Conservation (phyloP, 2,329 filamentous ascomycete species). For the Erysiphe neolycopersici region DNA sequence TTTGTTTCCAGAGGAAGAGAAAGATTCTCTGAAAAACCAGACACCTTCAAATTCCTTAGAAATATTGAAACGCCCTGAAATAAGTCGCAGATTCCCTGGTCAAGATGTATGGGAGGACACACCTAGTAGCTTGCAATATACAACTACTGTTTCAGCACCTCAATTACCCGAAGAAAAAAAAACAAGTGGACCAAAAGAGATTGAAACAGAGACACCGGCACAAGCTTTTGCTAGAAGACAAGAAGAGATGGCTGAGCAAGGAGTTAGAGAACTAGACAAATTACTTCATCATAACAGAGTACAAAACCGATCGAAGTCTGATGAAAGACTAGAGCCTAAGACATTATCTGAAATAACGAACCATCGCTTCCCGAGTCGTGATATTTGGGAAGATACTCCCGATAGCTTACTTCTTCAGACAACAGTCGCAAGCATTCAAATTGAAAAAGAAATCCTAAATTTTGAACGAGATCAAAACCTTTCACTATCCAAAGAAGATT, state of each 20-base stretch:
- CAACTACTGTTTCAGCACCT: slow-evolving; percentile 62
- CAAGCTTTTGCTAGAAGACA: slow-evolving; percentile 39
- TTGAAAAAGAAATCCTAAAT: slow-evolving; percentile 17
- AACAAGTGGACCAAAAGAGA: slow-evolving; percentile 3
- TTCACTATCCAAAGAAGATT: slow-evolving; percentile 9
- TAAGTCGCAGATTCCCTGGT: slow-evolving; percentile 58
- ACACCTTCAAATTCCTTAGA: slow-evolving; percentile 25
- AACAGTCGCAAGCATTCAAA: slow-evolving; percentile 32
- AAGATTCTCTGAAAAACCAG: slow-evolving; percentile 18
- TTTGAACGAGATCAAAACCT: slow-evolving; percentile 15
- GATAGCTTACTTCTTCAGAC: slow-evolving; percentile 60
- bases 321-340: background rate
- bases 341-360: background rate
- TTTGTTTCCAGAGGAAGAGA: slow-evolving; percentile 58
- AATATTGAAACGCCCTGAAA: slow-evolving; percentile 27
- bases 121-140: slow-evolving; percentile 55
- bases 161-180: slow-evolving; percentile 27
- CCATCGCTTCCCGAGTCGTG: slow-evolving; percentile 65
- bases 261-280: slow-evolving; percentile 20
- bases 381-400: slow-evolving; percentile 86
- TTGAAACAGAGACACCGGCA: slow-evolving; percentile 22
- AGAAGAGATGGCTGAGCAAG: slow-evolving; percentile 35
- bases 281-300: slow-evolving; percentile 22
- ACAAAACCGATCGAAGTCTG: slow-evolving; percentile 25
- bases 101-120: slow-evolving; percentile 95